Base-by-base conservation (phyloP, 257 asterid species). In the Salvia miltiorrhiza region DNA sequence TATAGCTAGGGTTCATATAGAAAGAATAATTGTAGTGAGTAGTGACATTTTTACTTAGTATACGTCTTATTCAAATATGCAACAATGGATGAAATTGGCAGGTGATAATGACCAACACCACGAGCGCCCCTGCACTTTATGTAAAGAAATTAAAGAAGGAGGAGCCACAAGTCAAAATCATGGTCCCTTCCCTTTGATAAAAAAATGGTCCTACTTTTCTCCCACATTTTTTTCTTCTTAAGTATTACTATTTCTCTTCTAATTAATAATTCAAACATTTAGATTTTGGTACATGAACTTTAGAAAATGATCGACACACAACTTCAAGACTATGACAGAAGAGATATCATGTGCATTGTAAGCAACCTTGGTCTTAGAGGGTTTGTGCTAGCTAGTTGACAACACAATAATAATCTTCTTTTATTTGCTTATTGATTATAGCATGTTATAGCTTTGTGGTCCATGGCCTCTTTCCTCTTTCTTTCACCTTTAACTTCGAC, bases 71-170 rank as follows among this genome's bases (percentile, higher is more conserved):
- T 44, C 49, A 14, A 2, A 13, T 8, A 62, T 65, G 44, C 21
- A 59, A 37, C 7, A 35, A 30, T 30, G 45, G 60, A 55, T 41
- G 52, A 28, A 50, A 53, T n/a, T 11, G 67, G 30, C 1, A 13
- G 71, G 19, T 74, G 83, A 74, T 70, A 78, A 69, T 73, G 82
- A 73, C 67, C 50, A 69, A 64, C 71, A 69, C 73, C 76, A 64
- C 80, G 73, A 76, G 73, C 69, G 70, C 26, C 23, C 39, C 61
- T 58, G 50, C 70, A 32, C 69, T 69, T 78, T 56, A 37, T 35
- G 50, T 62, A 69, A 53, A 66, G 72, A 73, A 32, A n/a, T n/a
- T n/a, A n/a, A n/a, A n/a, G n/a, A n/a, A 71, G 50, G n/a, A 63
- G 41, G 76, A 63, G 54, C 76, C 76, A 69, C 73, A 50, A 26